These are phyloP conservation scores for apple (Malus domestica) DNA, from an alignment of 306 rosid genomes.

Conservation along the genomic window DNA sequence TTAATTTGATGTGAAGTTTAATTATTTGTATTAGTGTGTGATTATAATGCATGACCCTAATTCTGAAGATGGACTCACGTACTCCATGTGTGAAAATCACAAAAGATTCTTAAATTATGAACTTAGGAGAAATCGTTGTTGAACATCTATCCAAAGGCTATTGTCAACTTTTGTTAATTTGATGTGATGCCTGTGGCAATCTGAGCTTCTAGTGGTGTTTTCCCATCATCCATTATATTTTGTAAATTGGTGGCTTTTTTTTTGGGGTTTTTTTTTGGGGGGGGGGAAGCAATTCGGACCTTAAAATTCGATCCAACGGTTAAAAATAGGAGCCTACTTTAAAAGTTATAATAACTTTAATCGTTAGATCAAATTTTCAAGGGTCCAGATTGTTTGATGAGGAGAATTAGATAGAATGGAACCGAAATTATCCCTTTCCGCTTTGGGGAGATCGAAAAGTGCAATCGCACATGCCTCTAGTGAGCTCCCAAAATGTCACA, in stretches of 20 bases:
- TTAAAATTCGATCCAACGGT: too few relatives aligned
- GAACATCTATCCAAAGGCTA: neutral
- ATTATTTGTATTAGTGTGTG: too few relatives aligned
- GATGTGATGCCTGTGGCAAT: neutral
- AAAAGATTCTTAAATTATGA: neutral
- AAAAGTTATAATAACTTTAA: too few relatives aligned
- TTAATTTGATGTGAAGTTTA: neutral
- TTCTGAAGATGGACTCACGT: neutral
- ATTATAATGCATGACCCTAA: neutral
- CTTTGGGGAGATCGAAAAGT: too few relatives aligned
- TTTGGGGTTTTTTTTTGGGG: too few relatives aligned
- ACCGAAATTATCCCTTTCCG: too few relatives aligned
- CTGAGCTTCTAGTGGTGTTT: neutral
- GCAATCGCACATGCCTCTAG: too few relatives aligned
- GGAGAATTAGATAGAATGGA: rapidly evolving
- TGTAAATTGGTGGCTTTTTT: neutral
- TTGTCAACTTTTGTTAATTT: neutral
- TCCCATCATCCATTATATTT: neutral
- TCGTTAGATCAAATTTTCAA: too few relatives aligned
- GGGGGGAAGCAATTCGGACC: too few relatives aligned
- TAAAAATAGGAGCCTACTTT: too few relatives aligned
- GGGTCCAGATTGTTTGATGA: too few relatives aligned
- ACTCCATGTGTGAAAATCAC: neutral
- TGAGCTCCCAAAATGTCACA: too few relatives aligned
- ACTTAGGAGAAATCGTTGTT: neutral